A percentile compares a stretch with the other conserved stretches of the same genome.
phyloP scores from a whole-genome alignment of 768 basidiomycete genomes.

The Pleurotus ostreatus region DNA sequence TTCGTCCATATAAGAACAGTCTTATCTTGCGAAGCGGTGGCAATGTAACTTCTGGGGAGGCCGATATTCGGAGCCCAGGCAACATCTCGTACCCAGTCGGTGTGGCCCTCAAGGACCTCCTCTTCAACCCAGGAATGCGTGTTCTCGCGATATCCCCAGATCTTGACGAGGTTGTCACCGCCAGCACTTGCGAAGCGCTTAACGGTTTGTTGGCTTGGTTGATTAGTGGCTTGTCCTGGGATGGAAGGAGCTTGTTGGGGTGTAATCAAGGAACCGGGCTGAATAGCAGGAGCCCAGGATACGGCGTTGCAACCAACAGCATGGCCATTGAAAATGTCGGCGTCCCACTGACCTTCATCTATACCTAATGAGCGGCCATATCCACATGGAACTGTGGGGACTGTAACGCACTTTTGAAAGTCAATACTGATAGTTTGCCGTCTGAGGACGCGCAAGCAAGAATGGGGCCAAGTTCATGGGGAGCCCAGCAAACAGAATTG shows the following conservation, averaged over 20 bases:
- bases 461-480: slow-evolving; percentile 95
- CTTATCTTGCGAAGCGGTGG: slow-evolving; percentile 89
- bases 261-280: slow-evolving; percentile 80
- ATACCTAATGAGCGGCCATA: slow-evolving; percentile 2
- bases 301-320: slow-evolving; percentile 96
- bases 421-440: slow-evolving; percentile 93
- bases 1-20: slow-evolving; percentile 92
- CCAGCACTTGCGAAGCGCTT: slow-evolving; percentile 96
- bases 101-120: slow-evolving; percentile 86
- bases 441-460: slow-evolving; percentile 96
- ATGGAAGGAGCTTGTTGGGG: slow-evolving; percentile 51
- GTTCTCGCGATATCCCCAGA: slow-evolving; percentile 90
- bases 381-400: not conserved
- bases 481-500: slow-evolving; percentile 99
- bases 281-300: slow-evolving; percentile 92
- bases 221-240: slow-evolving; percentile 37
- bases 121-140: slow-evolving; percentile 89
- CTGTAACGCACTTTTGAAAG: slow-evolving; percentile 83
- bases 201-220: slow-evolving; percentile 47
- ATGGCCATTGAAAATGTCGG: slow-evolving; percentile 92
- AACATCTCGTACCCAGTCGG: slow-evolving; percentile 98
- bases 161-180: slow-evolving; percentile 92
- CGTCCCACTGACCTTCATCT: slow-evolving; percentile 98
- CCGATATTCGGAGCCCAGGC: slow-evolving; percentile 99
- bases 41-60: slow-evolving; percentile 90